Base-by-base conservation (phyloP, 345 rosid genomes). In the Murraya paniculata region DNA sequence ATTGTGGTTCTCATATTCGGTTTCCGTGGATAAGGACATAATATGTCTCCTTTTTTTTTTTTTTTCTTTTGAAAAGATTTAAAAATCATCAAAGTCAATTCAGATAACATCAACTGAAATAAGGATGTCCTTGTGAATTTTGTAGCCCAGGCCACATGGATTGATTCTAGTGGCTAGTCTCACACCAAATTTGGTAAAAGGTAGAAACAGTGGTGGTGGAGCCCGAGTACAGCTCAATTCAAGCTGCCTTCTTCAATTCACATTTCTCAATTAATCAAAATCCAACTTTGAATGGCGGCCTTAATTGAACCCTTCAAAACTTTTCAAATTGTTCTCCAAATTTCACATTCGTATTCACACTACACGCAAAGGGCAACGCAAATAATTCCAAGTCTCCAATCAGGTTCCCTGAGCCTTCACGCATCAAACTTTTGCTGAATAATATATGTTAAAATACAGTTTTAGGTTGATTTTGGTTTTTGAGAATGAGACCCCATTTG, bases 311-410 rank as follows among this genome's bases (percentile, higher is more conserved):
- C 0, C 14, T 64, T 76, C 68, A 30, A 45, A 48, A 33, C 33
- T 53, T 50, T n/a, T 65, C 33, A 33, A 65, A 13, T 13, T 16
- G n/a, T 25, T 64, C 25, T 74, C 10, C 11, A 6, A 3, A 33
- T 31, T 61, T 61, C 36, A 61, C 19, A 61, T 9, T 24, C 11
- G 13, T 28, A 22, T 64, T 25, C 71, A 50, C 71, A 53, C 71
- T 33, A 50, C 71, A 53, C 71, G 72, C 71, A 64, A 50, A 75
- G 58, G 56, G 36, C 27, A 39, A 50, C 25, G 9, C 60, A 74
- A 9, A 45, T 45, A 19, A 53, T 74, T 25, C 66, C 71, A 50
- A 64, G 9, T 30, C 65, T 22, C 48, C 48, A 6, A 9, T 9
- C 0, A 2, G 60, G 27, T 62, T 74, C 69, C 64, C 48, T 13